Evolutionary conservation across 192 early-diverging fungal genomes (phyloP), one percentile per base, ranked within the genome.

Genomic region (Podila epicladia): DNA sequence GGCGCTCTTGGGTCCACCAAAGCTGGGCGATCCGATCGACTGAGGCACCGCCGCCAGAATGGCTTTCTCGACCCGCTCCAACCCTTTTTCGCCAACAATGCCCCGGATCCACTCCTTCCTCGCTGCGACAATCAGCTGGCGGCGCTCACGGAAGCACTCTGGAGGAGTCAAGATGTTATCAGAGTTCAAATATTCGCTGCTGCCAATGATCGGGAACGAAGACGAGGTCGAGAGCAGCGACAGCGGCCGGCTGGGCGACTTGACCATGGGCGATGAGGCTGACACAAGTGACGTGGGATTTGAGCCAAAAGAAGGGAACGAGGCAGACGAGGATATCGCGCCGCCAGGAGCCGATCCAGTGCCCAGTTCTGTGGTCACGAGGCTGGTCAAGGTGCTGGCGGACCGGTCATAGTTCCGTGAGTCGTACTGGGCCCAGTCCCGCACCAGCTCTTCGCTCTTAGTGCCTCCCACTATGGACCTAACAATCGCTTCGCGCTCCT

Each of bases 391-490:
- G 8, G 41, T 45, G 13, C 53, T 55, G n/a, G 17, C 50, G 53
- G 67, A 31, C 13, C 64, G 77, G 9, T 72, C 71, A 65, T 65
- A 80, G 26, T 80, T 80, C 5, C 77, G 65, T 49, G 69, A 61
- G 20, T 80, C 77, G 55, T 80, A 80, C 53, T 80, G 77, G 41
- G 68, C 49, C 77, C 77, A 80, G 32, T 80, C 77, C 20, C 77
- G 65, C 7, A 73, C 57, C 9, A 80, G 50, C 28, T 80, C 77
- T 31, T 80, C 71, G 33, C 67, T 80, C 65, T 73, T 80, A 1
- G 71, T 55, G 22, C 67, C 77, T 45, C 38, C 51, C 1, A 80
- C 65, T 60, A 80, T 73, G 12, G 67, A 62, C 62, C 48, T 68
- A 2, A 38, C 77, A 69, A 80, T 73, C 0, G 24, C 17, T 19